phyloP scores from a whole-genome alignment of 2,329 filamentous ascomycete species.

The Penicillium brevicompactum region DNA sequence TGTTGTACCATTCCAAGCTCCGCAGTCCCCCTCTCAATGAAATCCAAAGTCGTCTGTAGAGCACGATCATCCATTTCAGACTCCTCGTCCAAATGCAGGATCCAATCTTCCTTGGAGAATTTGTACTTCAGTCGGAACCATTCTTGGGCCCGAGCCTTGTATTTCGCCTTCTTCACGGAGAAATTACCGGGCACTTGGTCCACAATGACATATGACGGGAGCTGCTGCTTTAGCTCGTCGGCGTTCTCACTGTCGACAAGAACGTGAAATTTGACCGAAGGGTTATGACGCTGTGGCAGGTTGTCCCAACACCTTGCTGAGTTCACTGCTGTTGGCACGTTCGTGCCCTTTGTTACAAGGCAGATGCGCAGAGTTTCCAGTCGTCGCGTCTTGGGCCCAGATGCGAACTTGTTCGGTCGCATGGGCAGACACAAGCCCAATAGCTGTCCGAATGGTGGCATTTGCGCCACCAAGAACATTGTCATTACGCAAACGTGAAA shows the following conservation, averaged over 20 bases:
- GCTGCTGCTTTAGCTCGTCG: neutral
- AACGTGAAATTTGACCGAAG: slow-evolving; percentile 8
- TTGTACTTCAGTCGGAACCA: slow-evolving; percentile 9
- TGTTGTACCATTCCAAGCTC: slow-evolving; percentile 11
- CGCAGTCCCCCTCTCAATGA: slow-evolving; percentile 13
- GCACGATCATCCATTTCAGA: slow-evolving; percentile 14
- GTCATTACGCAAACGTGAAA: neutral
- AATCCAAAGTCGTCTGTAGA: slow-evolving; percentile 10
- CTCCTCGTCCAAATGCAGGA: slow-evolving; percentile 18
- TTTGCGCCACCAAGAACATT: neutral
- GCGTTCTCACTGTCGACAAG: slow-evolving; percentile 4
- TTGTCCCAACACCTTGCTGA: slow-evolving; percentile 3
- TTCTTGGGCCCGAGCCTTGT: slow-evolving; percentile 15
- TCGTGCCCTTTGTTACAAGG: slow-evolving; percentile 11
- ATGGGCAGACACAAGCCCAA: slow-evolving; percentile 8
- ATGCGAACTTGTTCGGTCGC: slow-evolving; percentile 4
- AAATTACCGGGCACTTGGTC: slow-evolving; percentile 2
- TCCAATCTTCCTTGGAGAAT: slow-evolving; percentile 12
- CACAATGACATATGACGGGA: slow-evolving; percentile 6
- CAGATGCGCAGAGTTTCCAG: slow-evolving; percentile 6
- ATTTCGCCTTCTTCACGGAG: slow-evolving; percentile 1
- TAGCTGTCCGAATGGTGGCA: slow-evolving; percentile 5
- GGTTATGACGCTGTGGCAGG: slow-evolving; percentile 3
- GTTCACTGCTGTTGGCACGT: slow-evolving; percentile 7
- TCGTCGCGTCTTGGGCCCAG: neutral